phyloP scores from a whole-genome alignment of 805 yeast species.

The Ogataea salicorniae region DNA sequence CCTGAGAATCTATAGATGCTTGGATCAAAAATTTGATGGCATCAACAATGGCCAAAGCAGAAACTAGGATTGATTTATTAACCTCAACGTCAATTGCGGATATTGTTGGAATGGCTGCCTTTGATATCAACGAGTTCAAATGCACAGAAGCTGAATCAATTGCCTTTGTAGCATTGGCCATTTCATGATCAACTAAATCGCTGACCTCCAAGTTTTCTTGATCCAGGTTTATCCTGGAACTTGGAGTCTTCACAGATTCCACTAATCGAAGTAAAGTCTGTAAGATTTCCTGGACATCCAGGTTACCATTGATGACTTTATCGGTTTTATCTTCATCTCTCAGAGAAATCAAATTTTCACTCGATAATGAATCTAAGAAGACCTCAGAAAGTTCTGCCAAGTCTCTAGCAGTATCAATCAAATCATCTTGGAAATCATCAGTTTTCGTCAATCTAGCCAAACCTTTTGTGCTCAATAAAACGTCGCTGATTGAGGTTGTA shows the following conservation, averaged over 20 bases:
- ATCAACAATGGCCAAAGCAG: slow-evolving; percentile 75
- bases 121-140: slow-evolving; percentile 45
- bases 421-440: slow-evolving; percentile 47
- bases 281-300: slow-evolving; percentile 66
- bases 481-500: slow-evolving; percentile 55
- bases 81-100: slow-evolving; percentile 59
- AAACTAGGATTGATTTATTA: slow-evolving; percentile 69
- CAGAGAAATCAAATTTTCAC: slow-evolving; percentile 45
- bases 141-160: slow-evolving; percentile 62
- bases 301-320: slow-evolving; percentile 67
- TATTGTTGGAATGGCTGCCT: slow-evolving; percentile 45
- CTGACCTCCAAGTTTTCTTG: slow-evolving; percentile 48
- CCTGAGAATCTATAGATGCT: slow-evolving; percentile 76
- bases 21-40: slow-evolving; percentile 67
- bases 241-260: slow-evolving; percentile 44
- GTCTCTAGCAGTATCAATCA: slow-evolving; percentile 45
- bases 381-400: slow-evolving; percentile 57
- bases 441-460: slow-evolving; percentile 48
- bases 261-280: slow-evolving; percentile 52
- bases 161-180: slow-evolving; percentile 66
- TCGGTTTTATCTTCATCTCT: slow-evolving; percentile 67
- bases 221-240: slow-evolving; percentile 24
- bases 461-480: slow-evolving; percentile 67
- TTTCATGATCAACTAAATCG: slow-evolving; percentile 66
- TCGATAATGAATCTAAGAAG: slow-evolving; percentile 55